Evolutionary conservation across 2,329 filamentous ascomycete species (phyloP), one percentile per base, ranked within the genome.

Genomic region (Claviceps sp.): DNA sequence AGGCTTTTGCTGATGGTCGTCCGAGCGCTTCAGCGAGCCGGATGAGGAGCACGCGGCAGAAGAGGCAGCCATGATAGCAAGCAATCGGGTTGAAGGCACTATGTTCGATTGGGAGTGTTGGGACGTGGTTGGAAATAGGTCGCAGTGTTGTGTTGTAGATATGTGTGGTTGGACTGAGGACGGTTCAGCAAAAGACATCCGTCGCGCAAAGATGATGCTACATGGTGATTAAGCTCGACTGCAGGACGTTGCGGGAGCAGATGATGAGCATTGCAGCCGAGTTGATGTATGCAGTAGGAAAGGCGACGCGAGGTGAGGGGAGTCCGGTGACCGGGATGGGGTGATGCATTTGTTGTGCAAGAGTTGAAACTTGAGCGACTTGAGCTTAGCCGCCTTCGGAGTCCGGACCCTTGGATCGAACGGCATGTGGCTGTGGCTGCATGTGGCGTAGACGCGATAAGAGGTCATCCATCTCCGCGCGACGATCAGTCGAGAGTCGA

Each of bases 31-130:
- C 34, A 67, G 63, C 8, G 67, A 70, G 44, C 59, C 60, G 36
- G 61, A 58, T 18, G 67, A 70, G 8, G 67, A 70, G 52, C 61
- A 65, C 26, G 65, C 59, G 46, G 60, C 59, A 11, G 67, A 62
- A 4, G 67, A 69, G 51, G 62, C 59, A 46, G 67, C 67, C 67
- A 70, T 69, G 57, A 44, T 60, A 53, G 52, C 9, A 34, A n/a
- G 52, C 30, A 34, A n/a, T 4, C 44, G 16, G 18, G 3, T 11
- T 34, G 30, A 34, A 5, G 20, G 41, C 20, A 22, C 20, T 14
- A 22, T 22, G 20, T 41, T 22, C 26, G 11, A 22, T 5, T 20
- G 9, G 8, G 22, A 24, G 11, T 22, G 6, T 22, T 24, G 4
- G n/a, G 41, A 16, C 11, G 6, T 1, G 20, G 2, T 3, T 43